A percentile compares a stretch with the other conserved stretches of the same genome.
These are phyloP conservation scores for Colletotrichum lentis DNA, from an alignment of 2,329 filamentous ascomycete species.

Conservation along the genomic window DNA sequence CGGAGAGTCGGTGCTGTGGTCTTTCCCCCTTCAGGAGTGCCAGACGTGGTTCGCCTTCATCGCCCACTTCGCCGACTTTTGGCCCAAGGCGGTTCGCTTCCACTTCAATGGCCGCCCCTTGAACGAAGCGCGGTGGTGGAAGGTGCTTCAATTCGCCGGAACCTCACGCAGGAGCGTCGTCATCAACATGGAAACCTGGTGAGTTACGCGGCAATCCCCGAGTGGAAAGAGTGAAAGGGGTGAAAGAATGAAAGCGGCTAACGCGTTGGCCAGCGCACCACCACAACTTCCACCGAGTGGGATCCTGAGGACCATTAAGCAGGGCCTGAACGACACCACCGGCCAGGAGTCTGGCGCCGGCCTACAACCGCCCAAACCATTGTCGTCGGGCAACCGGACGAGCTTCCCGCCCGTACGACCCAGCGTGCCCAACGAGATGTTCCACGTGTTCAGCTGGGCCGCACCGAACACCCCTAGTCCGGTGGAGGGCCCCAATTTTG, in stretches of 20 bases:
- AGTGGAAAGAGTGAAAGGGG: too few species aligned
- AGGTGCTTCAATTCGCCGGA: constrained; percentile 43
- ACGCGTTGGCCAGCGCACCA: constrained; percentile 11
- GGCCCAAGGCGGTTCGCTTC: constrained; percentile 52
- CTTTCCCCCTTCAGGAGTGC: constrained; percentile 51
- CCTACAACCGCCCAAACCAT: constrained; percentile 4
- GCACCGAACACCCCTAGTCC: constrained; percentile 8
- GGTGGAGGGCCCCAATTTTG: constrained; percentile 28
- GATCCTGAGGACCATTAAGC: constrained; percentile 18
- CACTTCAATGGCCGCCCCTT: constrained; percentile 46
- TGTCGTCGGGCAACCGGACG: constrained; percentile 12
- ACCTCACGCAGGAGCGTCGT: constrained; percentile 40
- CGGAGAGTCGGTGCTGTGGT: constrained; percentile 50
- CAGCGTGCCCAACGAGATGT: constrained; percentile 18
- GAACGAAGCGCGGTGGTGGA: constrained; percentile 44
- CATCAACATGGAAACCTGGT: constrained; percentile 37
- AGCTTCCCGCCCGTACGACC: constrained; percentile 22
- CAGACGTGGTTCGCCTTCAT: constrained; percentile 55
- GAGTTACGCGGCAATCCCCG: neutral
- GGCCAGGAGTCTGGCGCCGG: neutral
- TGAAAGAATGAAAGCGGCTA: neutral
- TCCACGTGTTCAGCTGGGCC: constrained; percentile 37
- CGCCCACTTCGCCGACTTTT: constrained; percentile 54
- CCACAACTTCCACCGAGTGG: constrained; percentile 33
- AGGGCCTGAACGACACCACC: neutral